Base-by-base conservation (phyloP, 164 flowering plant genomes). In the Stephania japonica region DNA sequence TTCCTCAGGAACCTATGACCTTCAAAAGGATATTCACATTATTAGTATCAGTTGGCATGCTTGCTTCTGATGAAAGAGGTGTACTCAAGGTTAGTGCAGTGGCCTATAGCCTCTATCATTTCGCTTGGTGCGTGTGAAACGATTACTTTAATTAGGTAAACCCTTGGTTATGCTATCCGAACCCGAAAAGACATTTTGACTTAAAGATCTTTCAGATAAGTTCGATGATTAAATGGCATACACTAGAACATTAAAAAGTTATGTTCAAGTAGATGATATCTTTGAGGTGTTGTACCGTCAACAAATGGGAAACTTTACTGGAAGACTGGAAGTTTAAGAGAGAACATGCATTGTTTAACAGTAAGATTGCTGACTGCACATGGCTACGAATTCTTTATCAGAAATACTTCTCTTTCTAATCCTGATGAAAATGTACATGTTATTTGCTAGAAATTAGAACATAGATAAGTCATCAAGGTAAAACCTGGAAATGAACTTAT, bases 1-100 rank as follows among this genome's bases (percentile, higher is more conserved):
- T 65, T 56, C 77, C 76, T 66, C 91, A 91, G 96, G 81, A 88
- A 75, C 82, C 87, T 47, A 42, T 72, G 25, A 72, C 75, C 80
- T 93, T 93, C 63, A 76, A 74, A 70, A 84, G 70, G 78, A 81
- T 90, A 64, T 65, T 87, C 80, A 80, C 70, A 44, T 78, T 91
- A 81, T 81, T 83, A 64, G 76, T 83, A 49, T 44, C 74, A 67
- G 79, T 82, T 68, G 86, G 89, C 26, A 41, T 76, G 76, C 77
- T 68, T 44, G n/a, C 80, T 78, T 72, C 75, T 72, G 75, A 74
- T 75, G 82, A 83, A 63, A 56, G 14, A 75, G 77, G 84, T 43
- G 79, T 82, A 70, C 69, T 69, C 21, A 76, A 87, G 90, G 93
- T 85, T 67, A 59, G 83, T 65, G 16, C 16, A 14, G 42, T 67